Base-by-base conservation (phyloP, 2,329 filamentous ascomycete genomes). In the Lachnellula subtilissima region DNA sequence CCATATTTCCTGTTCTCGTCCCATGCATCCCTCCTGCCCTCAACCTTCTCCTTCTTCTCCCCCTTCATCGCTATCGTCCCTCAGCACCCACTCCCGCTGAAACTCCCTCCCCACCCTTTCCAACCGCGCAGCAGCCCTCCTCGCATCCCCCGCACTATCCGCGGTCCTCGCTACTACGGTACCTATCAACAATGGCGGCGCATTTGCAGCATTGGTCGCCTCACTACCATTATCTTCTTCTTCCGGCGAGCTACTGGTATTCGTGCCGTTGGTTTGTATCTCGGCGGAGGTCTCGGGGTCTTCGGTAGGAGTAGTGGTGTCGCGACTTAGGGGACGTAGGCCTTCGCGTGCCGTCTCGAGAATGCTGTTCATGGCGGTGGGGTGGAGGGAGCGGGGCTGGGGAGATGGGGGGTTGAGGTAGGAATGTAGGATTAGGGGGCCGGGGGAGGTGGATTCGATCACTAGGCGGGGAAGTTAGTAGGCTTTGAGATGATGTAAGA, bases 21-120 rank as follows among this genome's bases (percentile, higher is more conserved):
- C 17, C 28, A 15, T 19, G 4, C 25, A 35, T 28, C 28, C n/a
- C 42, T 17, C 17, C 22, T 37, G 1, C 40, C 47, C 48, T 63
- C 61, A 62, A 42, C 61, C 60, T 23, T 65, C 61, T 14, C 52
- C 60, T n/a, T 15, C 36, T 36, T 39, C 47, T 14, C 25, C 57
- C 19, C 48, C 57, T 7, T 48, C 50, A 9, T 46, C 55, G 5
- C 40, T 48, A 6, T 62, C 57, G 40, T 54, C 57, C 54, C 25
- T 72, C 22, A 71, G 71, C 1, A 69, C 66, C 79, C 81, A 84
- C 57, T 78, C 76, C 25, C 71, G 70, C 66, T 85, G 83, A 48
- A 85, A 78, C 48, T 78, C 76, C 56, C 76, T 71, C 1, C 78
- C 83, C 3, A 84, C 72, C 52, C 74, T 74, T 70, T 85, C 82